These are phyloP conservation scores for Primulina huaijiensis DNA, from an alignment of 257 asterid genomes.

Conservation along the genomic window DNA sequence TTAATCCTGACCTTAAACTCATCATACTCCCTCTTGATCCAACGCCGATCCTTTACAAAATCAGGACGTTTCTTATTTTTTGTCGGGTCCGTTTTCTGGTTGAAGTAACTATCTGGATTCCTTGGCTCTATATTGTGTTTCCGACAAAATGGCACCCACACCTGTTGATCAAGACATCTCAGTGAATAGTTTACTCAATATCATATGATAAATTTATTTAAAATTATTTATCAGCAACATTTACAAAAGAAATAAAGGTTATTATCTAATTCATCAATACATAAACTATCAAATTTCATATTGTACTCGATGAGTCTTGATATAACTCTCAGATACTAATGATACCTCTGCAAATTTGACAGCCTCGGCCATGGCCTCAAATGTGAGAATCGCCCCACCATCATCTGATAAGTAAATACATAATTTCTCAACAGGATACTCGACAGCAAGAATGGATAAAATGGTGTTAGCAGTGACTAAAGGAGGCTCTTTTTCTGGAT, in stretches of 20 bases:
- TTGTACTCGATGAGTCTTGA: neutral
- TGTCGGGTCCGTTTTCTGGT: slow-evolving; percentile 70
- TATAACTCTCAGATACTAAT: neutral
- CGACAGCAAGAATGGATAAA: slow-evolving; percentile 71
- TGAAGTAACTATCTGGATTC: slow-evolving; percentile 95
- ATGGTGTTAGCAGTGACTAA: slow-evolving; percentile 84
- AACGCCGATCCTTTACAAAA: slow-evolving; percentile 90
- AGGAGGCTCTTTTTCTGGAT: slow-evolving; percentile 96
- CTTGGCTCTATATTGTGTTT: slow-evolving; percentile 88
- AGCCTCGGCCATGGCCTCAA: slow-evolving; percentile 99
- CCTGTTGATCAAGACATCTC: slow-evolving; percentile 29
- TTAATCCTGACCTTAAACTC: slow-evolving; percentile 94
- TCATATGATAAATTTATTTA: neutral
- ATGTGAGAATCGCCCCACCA: slow-evolving; percentile 82
- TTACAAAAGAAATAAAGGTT: too few relatives aligned
- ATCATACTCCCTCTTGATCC: slow-evolving; percentile 97
- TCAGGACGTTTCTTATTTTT: slow-evolving; percentile 74
- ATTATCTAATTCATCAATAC: neutral
- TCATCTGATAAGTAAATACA: slow-evolving; percentile 88
- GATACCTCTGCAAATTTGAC: slow-evolving; percentile 83
- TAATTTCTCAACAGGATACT: slow-evolving; percentile 83
- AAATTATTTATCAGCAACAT: neutral
- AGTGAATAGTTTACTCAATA: too few relatives aligned
- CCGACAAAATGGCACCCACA: slow-evolving; percentile 96
- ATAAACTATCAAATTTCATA: neutral